Percentiles rank a stretch among this genome's conserved stretches.
Evolutionary conservation across 495 filamentous ascomycete genomes (phyloP).

Genomic region (Hypoxylon fragiforme): DNA sequence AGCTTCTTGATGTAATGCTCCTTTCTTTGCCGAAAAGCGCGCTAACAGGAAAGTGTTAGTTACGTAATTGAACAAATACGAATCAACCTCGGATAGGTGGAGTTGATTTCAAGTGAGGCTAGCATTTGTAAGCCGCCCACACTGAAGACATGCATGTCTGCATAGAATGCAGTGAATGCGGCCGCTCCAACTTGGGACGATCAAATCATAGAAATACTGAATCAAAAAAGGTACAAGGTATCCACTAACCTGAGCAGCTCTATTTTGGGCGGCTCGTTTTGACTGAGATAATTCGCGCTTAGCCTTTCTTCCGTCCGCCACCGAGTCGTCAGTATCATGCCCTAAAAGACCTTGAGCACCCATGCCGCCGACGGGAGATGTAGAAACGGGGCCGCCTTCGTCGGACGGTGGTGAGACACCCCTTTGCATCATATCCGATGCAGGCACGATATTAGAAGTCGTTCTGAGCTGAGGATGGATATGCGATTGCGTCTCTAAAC

Average conservation of each 20-base stretch:
- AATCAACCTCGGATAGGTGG: conserved; percentile 9
- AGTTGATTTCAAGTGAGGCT: no score
- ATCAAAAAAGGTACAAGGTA: background rate
- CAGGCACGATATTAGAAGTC: conserved; percentile 14
- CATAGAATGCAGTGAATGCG: conserved; percentile 7
- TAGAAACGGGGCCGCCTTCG: conserved; percentile 37
- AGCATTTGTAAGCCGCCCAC: conserved; percentile 8
- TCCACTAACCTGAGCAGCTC: conserved; percentile 83
- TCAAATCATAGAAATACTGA: conserved; percentile 14
- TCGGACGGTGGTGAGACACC: conserved; percentile 36
- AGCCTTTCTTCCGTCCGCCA: conserved; percentile 49
- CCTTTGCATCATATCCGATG: conserved; percentile 42
- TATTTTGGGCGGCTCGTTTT: conserved; percentile 94
- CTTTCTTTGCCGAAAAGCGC: conserved; percentile 96
- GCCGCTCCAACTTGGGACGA: conserved; percentile 12
- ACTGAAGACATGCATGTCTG: conserved; percentile 12
- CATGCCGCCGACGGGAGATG: conserved; percentile 34
- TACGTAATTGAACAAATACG: conserved; percentile 30
- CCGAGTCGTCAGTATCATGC: conserved; percentile 35
- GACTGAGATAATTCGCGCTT: conserved; percentile 92
- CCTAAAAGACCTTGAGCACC: conserved; percentile 37
- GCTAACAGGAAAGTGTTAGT: conserved; percentile 55
- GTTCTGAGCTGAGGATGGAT: conserved; percentile 34
- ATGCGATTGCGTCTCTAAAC: conserved; percentile 29
- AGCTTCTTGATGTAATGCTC: conserved; percentile 97